These are phyloP conservation scores for Amanita thiersii DNA, from an alignment of 768 basidiomycete genomes.

Conservation along the genomic window DNA sequence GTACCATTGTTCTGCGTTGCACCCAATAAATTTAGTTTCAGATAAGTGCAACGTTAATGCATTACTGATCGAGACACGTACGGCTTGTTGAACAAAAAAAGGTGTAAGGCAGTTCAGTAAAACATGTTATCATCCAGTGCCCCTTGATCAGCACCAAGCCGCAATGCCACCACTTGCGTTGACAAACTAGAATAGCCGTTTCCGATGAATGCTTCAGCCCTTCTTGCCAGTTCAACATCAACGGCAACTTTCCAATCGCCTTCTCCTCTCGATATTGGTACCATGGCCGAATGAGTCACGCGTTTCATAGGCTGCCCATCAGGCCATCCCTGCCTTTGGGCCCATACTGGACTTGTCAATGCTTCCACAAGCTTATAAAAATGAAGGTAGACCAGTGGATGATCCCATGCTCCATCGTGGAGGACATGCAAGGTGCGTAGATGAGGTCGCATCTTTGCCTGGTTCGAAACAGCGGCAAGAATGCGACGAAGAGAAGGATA, in stretches of 20 bases:
- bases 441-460: slow-evolving; percentile 26
- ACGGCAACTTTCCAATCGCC: slow-evolving; percentile 34
- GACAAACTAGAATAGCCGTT: slow-evolving; percentile 42
- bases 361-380: slow-evolving; percentile 30
- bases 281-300: slow-evolving; percentile 32
- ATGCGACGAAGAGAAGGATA: slow-evolving; percentile 34
- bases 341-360: slow-evolving; percentile 26
- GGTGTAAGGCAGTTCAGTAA: slow-evolving; percentile 12
- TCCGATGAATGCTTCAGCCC: slow-evolving; percentile 35
- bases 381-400: slow-evolving; percentile 34
- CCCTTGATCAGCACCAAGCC: slow-evolving; percentile 29
- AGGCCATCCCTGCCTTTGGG: slow-evolving; percentile 25
- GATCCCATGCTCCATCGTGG: slow-evolving; percentile 41
- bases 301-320: slow-evolving; percentile 29
- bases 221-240: slow-evolving; percentile 36
- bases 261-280: slow-evolving; percentile 29
- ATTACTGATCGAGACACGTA: no score
- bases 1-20: no score
- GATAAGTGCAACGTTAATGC: no score
- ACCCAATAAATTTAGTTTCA: no score
- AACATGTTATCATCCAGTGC: slow-evolving; percentile 28
- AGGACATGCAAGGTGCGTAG: slow-evolving; percentile 32
- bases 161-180: slow-evolving; percentile 33
- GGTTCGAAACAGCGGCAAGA: slow-evolving; percentile 27
- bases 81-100: not conserved